Base-by-base conservation (phyloP, 106 monocot species). In the Xerophyta viscosa region DNA sequence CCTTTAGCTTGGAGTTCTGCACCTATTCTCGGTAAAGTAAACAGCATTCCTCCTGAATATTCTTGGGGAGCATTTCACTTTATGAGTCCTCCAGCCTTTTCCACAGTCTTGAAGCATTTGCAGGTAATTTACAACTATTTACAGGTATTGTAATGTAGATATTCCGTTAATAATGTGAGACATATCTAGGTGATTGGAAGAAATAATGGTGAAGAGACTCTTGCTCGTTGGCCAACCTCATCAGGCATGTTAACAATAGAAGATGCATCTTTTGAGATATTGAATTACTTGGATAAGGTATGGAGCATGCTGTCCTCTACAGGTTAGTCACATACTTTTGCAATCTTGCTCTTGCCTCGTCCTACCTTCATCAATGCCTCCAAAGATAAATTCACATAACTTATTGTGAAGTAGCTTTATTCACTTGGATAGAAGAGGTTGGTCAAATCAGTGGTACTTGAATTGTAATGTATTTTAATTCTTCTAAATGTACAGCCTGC, bases 201-300 rank as follows among this genome's bases (percentile, higher is more conserved):
- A 79, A 79, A 82, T 50, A 98, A 90, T 80, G 98, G 98, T 66
- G 89, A 82, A 67, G 90, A 98, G 67, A 83, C 74, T 10, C 86
- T 98, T 52, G 82, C 90, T 46, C 85, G 79, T 46, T 98, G 98
- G 98, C 98, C 90, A 66, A 71, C 63, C n/a, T 71, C 84, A 50
- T 52, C 71, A 29, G 81, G 78, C 39, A 77, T 98, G 58, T 62
- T 89, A 63, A 82, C 86, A 2, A 74, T 90, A 13, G 98, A 90
- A 74, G 77, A 82, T 48, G 75, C 98, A 48, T 79, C 75, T 64
- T 66, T 77, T 63, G 81, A 79, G 52, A 62, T 98, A 56, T 49
- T 98, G 26, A 82, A 79, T 52, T 98, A 82, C 52, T 61, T 98
- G 29, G 79, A 90, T 45, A 72, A 66, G 45, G 64, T 74, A 49